A percentile compares a stretch with the other conserved stretches of the same genome.
These are phyloP conservation scores for Suillus fuscotomentosus DNA, from an alignment of 768 basidiomycete genomes.

Conservation along the genomic window DNA sequence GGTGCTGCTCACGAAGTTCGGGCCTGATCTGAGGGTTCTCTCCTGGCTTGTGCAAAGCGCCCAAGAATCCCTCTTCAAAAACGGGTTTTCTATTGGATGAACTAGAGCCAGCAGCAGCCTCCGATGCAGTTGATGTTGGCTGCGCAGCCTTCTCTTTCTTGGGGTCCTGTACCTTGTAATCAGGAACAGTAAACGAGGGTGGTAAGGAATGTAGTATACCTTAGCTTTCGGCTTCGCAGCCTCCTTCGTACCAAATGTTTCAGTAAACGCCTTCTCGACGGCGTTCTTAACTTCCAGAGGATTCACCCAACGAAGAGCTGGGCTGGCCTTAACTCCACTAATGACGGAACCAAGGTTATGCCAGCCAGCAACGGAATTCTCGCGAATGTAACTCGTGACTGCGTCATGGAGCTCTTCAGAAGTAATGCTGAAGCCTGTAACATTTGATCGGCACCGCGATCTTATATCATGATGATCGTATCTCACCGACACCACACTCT, in stretches of 20 bases:
- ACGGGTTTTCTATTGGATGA: slow-evolving; percentile 54
- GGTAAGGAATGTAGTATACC: slow-evolving; percentile 34
- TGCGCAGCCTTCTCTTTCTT: slow-evolving; percentile 42
- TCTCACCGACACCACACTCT: slow-evolving; percentile 85
- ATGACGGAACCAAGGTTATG: slow-evolving; percentile 65
- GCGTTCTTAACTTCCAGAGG: slow-evolving; percentile 83
- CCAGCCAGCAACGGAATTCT: slow-evolving; percentile 69
- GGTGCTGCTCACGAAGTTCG: slow-evolving; percentile 76
- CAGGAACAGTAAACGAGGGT: background rate
- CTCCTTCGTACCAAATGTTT: slow-evolving; percentile 74
- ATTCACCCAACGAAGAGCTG: slow-evolving; percentile 77
- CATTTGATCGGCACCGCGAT: slow-evolving; percentile 3
- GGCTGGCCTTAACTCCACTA: slow-evolving; percentile 56
- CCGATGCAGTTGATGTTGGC: slow-evolving; percentile 30
- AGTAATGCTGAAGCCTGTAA: slow-evolving; percentile 76
- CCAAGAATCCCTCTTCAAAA: slow-evolving; percentile 94
- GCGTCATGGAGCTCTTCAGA: slow-evolving; percentile 56
- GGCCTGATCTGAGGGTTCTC: slow-evolving; percentile 86
- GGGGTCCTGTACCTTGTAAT: slow-evolving; percentile 36
- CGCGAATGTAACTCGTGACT: slow-evolving; percentile 56
- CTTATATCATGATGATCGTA: background rate
- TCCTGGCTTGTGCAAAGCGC: slow-evolving; percentile 88
- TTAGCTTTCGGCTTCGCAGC: slow-evolving; percentile 63
- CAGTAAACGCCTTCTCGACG: slow-evolving; percentile 65
- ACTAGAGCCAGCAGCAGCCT: slow-evolving; percentile 36